phyloP scores from a whole-genome alignment of 2,329 filamentous ascomycete species.

The Kalmusia sp. region DNA sequence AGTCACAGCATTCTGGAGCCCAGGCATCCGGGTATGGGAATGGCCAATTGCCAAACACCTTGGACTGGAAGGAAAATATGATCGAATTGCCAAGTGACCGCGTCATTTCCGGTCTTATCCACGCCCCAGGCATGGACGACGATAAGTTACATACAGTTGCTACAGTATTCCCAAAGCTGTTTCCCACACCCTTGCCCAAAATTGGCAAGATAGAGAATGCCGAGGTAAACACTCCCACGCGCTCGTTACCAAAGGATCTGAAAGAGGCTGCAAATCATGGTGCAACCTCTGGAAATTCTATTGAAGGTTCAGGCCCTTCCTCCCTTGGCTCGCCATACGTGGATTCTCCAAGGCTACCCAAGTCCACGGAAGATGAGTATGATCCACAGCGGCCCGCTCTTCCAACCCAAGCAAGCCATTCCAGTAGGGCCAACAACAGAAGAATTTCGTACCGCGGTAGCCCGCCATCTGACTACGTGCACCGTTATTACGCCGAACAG shows the following conservation, averaged over 20 bases:
- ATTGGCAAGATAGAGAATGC: constrained; percentile 47
- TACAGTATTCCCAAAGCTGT: constrained; percentile 57
- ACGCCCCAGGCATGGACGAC: constrained; percentile 64
- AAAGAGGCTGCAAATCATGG: constrained; percentile 30
- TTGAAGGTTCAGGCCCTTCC: constrained; percentile 29
- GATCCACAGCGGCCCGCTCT: constrained; percentile 52
- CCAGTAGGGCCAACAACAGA: constrained; percentile 22
- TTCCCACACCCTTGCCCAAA: constrained; percentile 52
- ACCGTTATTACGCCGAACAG: constrained; percentile 38
- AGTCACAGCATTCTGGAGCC: constrained; percentile 59
- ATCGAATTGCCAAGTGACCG: constrained; percentile 63
- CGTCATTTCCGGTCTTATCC: constrained; percentile 57
- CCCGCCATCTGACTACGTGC: constrained; percentile 34
- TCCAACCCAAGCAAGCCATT: constrained; percentile 22
- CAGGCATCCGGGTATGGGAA: constrained; percentile 27
- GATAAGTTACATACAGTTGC: constrained; percentile 60
- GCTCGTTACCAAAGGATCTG: constrained; percentile 38
- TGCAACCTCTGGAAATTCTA: constrained; percentile 24
- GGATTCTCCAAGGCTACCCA: constrained; percentile 42
- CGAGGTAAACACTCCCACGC: constrained; percentile 31
- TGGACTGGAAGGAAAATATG: constrained; percentile 68
- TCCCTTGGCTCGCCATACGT: constrained; percentile 28
- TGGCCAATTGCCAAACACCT: constrained; percentile 28
- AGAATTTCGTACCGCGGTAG: constrained; percentile 32
- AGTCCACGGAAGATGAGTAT: constrained; percentile 56